Conservation (phyloP, 345 rosid species). For the Erucastrum elatum region DNA sequence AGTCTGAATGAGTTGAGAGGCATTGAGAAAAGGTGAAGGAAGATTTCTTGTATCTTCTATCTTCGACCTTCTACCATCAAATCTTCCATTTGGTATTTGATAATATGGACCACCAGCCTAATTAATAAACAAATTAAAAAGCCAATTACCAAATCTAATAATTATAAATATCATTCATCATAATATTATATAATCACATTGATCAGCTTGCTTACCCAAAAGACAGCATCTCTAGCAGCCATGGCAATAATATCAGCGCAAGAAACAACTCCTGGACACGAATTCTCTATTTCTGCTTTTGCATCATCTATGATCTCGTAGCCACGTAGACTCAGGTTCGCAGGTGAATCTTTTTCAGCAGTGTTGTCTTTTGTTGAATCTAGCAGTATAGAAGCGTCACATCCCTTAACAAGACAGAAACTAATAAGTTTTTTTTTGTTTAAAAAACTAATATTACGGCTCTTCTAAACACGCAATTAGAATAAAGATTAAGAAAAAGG, state of each 20-base stretch:
- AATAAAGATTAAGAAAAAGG: not conserved
- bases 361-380: constrained; percentile 84
- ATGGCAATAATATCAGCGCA: constrained; percentile 94
- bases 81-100: constrained; percentile 89
- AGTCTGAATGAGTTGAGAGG: constrained; percentile 56
- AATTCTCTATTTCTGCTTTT: constrained; percentile 59
- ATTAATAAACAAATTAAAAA: not conserved
- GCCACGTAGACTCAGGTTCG: constrained; percentile 78
- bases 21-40: constrained; percentile 73
- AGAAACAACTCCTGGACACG: constrained; percentile 88
- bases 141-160: not conserved
- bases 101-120: constrained; percentile 91
- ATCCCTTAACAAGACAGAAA: constrained; percentile 49
- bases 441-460: not conserved
- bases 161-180: not conserved
- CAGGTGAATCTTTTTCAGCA: constrained; percentile 94
- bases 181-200: not conserved
- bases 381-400: constrained; percentile 79
- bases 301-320: constrained; percentile 84
- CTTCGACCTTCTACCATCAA: constrained; percentile 84
- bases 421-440: not conserved
- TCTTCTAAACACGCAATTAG: not conserved
- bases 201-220: constrained; percentile 50
- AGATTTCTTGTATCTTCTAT: constrained; percentile 82
- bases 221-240: constrained; percentile 91